Conservation (phyloP, 164 flowering plant species). For the Vitis cinerea region DNA sequence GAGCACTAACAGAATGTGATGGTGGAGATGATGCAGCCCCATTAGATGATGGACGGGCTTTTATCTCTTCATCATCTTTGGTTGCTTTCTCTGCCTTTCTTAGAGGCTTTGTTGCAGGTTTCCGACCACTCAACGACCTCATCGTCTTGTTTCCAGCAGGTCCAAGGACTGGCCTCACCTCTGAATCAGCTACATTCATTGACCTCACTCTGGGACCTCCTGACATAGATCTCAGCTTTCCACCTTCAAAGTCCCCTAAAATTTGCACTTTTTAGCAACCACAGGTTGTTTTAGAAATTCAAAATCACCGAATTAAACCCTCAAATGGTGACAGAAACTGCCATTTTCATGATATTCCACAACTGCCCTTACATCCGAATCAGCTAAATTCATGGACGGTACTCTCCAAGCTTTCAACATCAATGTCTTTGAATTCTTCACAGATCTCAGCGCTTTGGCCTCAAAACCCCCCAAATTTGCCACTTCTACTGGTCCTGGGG, state of each 20-base stretch:
- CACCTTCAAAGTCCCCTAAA: conserved; percentile 7
- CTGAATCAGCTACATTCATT: conserved; percentile 63
- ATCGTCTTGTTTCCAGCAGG: conserved; percentile 54
- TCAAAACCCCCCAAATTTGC: conserved; percentile 1
- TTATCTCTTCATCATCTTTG: conserved; percentile 33
- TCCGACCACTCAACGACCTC: conserved; percentile 35
- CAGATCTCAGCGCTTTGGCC: conserved; percentile 15
- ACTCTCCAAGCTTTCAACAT: conserved; percentile 5
- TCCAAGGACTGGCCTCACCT: conserved; percentile 52
- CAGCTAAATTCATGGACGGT: conserved; percentile 3
- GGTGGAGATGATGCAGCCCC: conserved; percentile 28
- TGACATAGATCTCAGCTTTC: conserved; percentile 41
- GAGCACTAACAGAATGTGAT: conserved; percentile 20
- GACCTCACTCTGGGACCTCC: conserved; percentile 65
- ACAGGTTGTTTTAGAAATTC: neutral
- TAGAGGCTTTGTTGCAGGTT: conserved; percentile 41
- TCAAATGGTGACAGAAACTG: conserved; percentile 3
- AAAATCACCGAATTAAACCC: neutral
- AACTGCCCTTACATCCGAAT: neutral
- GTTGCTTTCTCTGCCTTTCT: conserved; percentile 41
- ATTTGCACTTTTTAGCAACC: conserved; percentile 3
- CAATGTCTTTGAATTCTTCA: too few species aligned
- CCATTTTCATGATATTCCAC: neutral
- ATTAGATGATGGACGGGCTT: conserved; percentile 17
- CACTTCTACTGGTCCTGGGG: neutral